Conservation (phyloP, 441 rosid species). For the Pelargonium fulgidum region DNA sequence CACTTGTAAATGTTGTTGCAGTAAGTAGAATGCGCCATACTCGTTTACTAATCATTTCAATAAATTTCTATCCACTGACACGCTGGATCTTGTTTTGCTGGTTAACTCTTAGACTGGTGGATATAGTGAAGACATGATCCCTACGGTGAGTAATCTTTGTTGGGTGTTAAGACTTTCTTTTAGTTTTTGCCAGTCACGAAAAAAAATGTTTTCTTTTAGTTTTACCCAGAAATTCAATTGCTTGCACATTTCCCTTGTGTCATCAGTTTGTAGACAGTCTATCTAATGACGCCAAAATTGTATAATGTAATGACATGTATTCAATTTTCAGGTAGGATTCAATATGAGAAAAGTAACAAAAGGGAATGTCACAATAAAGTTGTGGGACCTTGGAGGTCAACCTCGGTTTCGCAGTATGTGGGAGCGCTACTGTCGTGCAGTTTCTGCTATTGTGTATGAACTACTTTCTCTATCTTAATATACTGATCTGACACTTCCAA, state of each 20-base stretch:
- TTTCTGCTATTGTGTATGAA: slow-evolving; percentile 73
- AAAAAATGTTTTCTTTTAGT: not conserved
- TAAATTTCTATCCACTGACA: slow-evolving; percentile 6
- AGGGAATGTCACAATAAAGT: slow-evolving; percentile 66
- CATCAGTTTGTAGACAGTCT: not conserved
- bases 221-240: not conserved
- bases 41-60: not conserved
- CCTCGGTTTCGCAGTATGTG: slow-evolving; percentile 99
- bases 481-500: not conserved
- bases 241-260: not conserved
- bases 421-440: slow-evolving; percentile 91
- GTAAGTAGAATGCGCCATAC: slow-evolving; percentile 33
- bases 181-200: not conserved
- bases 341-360: slow-evolving; percentile 74
- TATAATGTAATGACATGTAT: not conserved
- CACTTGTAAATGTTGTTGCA: slow-evolving; percentile 65
- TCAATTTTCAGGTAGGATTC: slow-evolving; percentile 51
- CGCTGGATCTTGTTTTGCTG: slow-evolving; percentile 21
- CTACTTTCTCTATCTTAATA: slow-evolving; percentile 5
- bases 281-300: not conserved
- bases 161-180: not conserved
- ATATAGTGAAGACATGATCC: slow-evolving; percentile 76
- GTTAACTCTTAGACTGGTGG: slow-evolving; percentile 55
- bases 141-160: slow-evolving; percentile 40
- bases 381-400: slow-evolving; percentile 80